Conservation (phyloP, 2,329 filamentous ascomycete species). For the Colletotrichum sp. region DNA sequence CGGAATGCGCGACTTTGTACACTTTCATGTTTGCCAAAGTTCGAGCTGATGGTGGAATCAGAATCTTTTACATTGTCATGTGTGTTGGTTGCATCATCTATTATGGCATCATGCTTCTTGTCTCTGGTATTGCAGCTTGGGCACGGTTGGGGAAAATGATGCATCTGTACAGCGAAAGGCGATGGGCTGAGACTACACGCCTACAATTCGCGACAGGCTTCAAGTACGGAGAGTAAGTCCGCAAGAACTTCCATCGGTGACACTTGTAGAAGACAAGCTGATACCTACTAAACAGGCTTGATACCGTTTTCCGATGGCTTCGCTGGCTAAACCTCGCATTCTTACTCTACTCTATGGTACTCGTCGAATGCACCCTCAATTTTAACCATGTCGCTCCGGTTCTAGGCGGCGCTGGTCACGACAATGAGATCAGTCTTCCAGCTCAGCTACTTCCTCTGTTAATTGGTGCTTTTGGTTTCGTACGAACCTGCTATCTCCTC, state of each 20-base stretch:
- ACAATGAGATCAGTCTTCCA: constrained; percentile 23
- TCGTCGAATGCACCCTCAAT: constrained; percentile 30
- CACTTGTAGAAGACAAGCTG: too few species aligned
- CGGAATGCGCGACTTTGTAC: constrained; percentile 22
- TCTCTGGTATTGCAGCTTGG: constrained; percentile 22
- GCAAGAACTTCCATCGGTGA: neutral
- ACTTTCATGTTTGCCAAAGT: constrained; percentile 31
- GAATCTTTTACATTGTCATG: constrained; percentile 27
- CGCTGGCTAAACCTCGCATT: constrained; percentile 27
- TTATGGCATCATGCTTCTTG: constrained; percentile 27
- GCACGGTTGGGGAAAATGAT: constrained; percentile 10
- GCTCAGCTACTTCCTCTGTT: constrained; percentile 28
- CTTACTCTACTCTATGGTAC: constrained; percentile 29
- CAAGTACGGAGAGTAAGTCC: constrained; percentile 23
- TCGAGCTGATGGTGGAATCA: constrained; percentile 23
- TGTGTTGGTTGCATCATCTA: constrained; percentile 23
- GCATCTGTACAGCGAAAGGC: neutral
- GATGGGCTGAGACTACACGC: constrained; percentile 12
- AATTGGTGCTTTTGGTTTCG: constrained; percentile 26
- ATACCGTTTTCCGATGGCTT: constrained; percentile 19
- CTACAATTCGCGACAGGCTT: constrained; percentile 25
- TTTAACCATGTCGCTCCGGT: constrained; percentile 28
- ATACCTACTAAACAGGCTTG: too few species aligned
- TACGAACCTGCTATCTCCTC: constrained; percentile 21
- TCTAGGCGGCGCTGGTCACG: constrained; percentile 20